Base-by-base conservation (phyloP, 129 eudicot species). In the Flaveria trinervia region DNA sequence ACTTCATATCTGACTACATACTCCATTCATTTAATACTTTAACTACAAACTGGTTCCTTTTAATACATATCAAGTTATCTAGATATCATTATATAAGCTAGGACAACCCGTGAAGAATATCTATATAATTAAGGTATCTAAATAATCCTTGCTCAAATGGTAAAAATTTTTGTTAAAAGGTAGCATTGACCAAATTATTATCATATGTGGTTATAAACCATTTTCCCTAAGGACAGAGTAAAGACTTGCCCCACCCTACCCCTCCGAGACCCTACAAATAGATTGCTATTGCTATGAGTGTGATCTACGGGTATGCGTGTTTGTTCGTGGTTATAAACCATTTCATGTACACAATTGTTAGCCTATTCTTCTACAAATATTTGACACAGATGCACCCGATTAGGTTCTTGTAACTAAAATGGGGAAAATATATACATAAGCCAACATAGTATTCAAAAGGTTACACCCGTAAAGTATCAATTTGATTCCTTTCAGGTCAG, bases 1-100 rank as follows among this genome's bases (percentile, higher is more conserved):
- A 75, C 79, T 78, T 71, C 65, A 39, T 33, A 76, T 70, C 78
- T 52, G 77, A 50, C 73, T 14, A 61, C 64, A 17, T 44, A n/a
- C 59, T 4, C 48, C 52, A 45, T 74, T 74, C 41, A 28, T 17
- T 69, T 69, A 62, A 14, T 57, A 39, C 36, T 25, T 46, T 75
- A 75, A 49, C 72, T 8, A 11, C 41, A 64, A 65, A 52, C n/a
- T 10, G 25, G 22, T 66, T 66, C 50, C 56, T 39, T 22, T 33
- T 55, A 73, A 56, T 2, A 45, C 11, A 11, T 45, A 45, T 8
- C 13, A 8, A 45, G 13, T 45, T 8, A 45, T 45, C 8, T 45
- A 45, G 50, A 45, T 45, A 8, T 45, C 50, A 8, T 45, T 45
- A 45, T 45, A 45, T 45, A 45, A 45, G 12, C 9, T 44, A 45